A percentile compares a stretch with the other conserved stretches of the same genome.
phyloP scores from a whole-genome alignment of 1,284 basidiomycete genomes.

The Sporisorium iseilematis-ciliati region DNA sequence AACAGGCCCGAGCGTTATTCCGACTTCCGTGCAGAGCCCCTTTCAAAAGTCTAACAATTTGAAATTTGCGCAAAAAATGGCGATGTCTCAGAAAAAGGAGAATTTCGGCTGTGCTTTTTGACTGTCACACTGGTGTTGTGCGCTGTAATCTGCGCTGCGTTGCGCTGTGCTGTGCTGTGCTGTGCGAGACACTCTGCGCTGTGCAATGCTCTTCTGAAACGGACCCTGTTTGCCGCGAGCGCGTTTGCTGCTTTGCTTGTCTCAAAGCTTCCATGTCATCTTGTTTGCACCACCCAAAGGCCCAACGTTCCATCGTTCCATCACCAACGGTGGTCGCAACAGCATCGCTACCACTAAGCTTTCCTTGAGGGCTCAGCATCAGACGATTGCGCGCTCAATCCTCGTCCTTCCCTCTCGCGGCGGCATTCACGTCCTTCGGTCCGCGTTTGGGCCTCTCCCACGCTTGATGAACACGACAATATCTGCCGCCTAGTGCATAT shows the following conservation, averaged over 20 bases:
- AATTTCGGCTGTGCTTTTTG: constrained; percentile 5
- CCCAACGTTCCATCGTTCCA: neutral
- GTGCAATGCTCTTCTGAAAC: neutral
- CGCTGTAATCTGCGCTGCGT: neutral
- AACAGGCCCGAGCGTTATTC: constrained; percentile 19
- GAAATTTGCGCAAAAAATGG: no score
- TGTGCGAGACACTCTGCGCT: neutral
- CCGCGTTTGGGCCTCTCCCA: constrained; percentile 9
- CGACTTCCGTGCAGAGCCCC: constrained; percentile 12
- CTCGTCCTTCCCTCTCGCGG: neutral
- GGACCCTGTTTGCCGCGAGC: constrained; percentile 24
- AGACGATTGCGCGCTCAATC: no score
- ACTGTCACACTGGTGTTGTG: neutral
- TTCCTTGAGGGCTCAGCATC: neutral
- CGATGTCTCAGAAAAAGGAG: neutral
- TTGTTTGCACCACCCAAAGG: neutral
- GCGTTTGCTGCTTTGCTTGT: constrained; percentile 7
- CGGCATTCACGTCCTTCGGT: neutral
- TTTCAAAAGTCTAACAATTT: constrained; percentile 1
- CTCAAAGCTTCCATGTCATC: constrained; percentile 11
- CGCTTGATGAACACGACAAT: neutral
- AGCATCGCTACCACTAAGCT: no score
- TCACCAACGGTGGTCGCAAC: neutral
- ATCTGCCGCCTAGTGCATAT: neutral
- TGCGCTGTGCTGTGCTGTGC: constrained; percentile 13